Base-by-base conservation (phyloP, 2,329 filamentous ascomycete species). In the Dactylonectria estremocensis region DNA sequence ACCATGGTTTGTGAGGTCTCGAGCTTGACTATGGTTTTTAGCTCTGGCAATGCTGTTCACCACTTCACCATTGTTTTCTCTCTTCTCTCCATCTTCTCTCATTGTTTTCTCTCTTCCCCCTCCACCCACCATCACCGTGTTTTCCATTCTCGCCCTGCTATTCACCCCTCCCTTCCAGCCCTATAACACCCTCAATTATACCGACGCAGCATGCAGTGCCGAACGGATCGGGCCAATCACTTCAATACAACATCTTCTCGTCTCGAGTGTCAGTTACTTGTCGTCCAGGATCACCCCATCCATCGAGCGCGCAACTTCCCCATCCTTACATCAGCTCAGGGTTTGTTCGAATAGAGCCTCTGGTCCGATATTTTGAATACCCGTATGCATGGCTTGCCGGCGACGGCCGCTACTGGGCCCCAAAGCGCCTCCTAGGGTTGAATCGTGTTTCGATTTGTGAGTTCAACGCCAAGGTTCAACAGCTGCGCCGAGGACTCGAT, bases 401-500 rank as follows among this genome's bases (percentile, higher is more conserved):
- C 1, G n/a, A 13, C 3, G 13, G 20, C 22, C 20, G 45, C 45
- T 11, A 5, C 31, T 35, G 50, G 14, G 8, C 45, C 8, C 18
- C 9, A 35, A n/a, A 43, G 8, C 40, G n/a, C 16, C 40, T 43
- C 40, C 16, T 14, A 3, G 16, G 14, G 40, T 43, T 43, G 40
- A 43, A n/a, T 20, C 5, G 14, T 22, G 50, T 35, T 53, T 35
- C n/a, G n/a, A 35, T 43, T n/a, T 35, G 31, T n/a, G 31, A 18
- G 13, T 35, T 18, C n/a, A 22, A 35, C 11, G 31, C 31, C 28
- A 28, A 9, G 10, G 50, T 53, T 66, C 56, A 59, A 61, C 40
- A 69, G 61, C 66, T 75, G 71, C 72, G 71, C 59, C 52, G 20
- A 46, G 60, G 45, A 49, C 69, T 74, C 65, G 45, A 74, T 75